phyloP scores from a whole-genome alignment of 441 rosid species.

The Brassica balearica region DNA sequence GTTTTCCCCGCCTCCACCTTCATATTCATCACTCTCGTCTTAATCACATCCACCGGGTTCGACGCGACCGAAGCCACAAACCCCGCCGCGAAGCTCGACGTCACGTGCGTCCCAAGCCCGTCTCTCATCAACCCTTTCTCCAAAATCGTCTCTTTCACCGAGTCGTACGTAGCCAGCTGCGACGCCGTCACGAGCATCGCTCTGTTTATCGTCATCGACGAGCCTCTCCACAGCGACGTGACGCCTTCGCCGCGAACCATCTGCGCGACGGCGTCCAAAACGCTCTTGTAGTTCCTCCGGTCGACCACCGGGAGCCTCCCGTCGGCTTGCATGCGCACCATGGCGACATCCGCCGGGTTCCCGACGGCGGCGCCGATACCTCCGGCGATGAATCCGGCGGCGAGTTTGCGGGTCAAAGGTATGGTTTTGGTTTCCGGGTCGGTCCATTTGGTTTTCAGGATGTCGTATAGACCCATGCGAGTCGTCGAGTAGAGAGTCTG shows the following conservation, averaged over 20 bases:
- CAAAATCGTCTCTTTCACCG: slow-evolving; percentile 70
- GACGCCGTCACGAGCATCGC: slow-evolving; percentile 90
- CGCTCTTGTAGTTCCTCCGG: slow-evolving; percentile 78
- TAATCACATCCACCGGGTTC: slow-evolving; percentile 88
- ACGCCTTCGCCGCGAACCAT: slow-evolving; percentile 78
- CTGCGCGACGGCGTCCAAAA: slow-evolving; percentile 61
- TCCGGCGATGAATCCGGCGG: slow-evolving; percentile 75
- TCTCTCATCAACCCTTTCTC: slow-evolving; percentile 58
- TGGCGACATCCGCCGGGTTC: slow-evolving; percentile 86
- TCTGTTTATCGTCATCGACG: slow-evolving; percentile 80
- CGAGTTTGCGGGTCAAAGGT: slow-evolving; percentile 55
- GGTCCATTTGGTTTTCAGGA: slow-evolving; percentile 68
- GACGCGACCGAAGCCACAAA: slow-evolving; percentile 83
- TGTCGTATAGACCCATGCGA: slow-evolving; percentile 81
- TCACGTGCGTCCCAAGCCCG: slow-evolving; percentile 78
- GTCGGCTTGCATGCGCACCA: slow-evolving; percentile 94
- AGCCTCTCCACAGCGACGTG: slow-evolving; percentile 78
- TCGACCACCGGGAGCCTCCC: slow-evolving; percentile 64
- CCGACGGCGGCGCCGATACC: slow-evolving; percentile 82
- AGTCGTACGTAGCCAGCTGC: slow-evolving; percentile 84
- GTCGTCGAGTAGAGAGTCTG: slow-evolving; percentile 86
- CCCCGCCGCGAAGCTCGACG: slow-evolving; percentile 82
- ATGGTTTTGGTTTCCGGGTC: slow-evolving; percentile 54
- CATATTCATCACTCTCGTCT: slow-evolving; percentile 49
- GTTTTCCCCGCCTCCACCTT: slow-evolving; percentile 61